These are phyloP conservation scores for Tetradesmus lagerheimii DNA, from an alignment of 139 green algal species.

Conservation along the genomic window DNA sequence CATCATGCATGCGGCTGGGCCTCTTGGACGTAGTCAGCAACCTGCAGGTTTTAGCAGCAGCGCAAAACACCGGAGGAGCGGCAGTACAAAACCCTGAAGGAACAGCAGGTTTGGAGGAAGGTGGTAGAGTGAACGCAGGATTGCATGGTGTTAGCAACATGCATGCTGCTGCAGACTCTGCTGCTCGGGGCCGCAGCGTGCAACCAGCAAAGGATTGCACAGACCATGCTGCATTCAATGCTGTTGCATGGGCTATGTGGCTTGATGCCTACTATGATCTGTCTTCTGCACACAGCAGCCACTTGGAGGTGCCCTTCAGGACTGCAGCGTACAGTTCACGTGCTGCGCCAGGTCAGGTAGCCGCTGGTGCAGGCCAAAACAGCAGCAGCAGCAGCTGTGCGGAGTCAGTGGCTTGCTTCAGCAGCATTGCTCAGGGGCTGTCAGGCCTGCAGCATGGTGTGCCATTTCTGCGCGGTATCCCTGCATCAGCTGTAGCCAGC, in stretches of 20 bases:
- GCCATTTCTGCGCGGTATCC: slow-evolving; percentile 40
- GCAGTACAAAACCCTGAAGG: neutral
- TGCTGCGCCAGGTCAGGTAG: neutral
- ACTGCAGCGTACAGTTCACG: neutral
- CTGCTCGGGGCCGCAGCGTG: no score
- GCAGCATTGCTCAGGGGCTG: neutral
- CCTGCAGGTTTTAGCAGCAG: slow-evolving; percentile 1
- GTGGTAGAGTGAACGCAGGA: no score
- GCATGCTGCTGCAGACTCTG: no score
- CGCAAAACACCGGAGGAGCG: neutral
- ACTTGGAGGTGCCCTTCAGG: slow-evolving; percentile 44
- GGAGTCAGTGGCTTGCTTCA: neutral
- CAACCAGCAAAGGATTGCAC: neutral
- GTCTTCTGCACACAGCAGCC: slow-evolving; percentile 25
- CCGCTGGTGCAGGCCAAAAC: neutral
- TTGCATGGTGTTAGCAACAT: no score
- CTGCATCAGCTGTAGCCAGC: neutral
- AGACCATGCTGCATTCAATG: slow-evolving; percentile 27
- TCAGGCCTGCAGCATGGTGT: slow-evolving; percentile 9
- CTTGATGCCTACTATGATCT: slow-evolving; percentile 49
- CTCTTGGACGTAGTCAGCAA: slow-evolving; percentile 34
- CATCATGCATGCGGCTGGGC: neutral
- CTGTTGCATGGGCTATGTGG: slow-evolving; percentile 1
- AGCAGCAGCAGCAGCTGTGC: neutral
- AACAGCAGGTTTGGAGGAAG: no score